phyloP scores from a whole-genome alignment of 2,329 filamentous ascomycete species.

The Apiospora sp. region DNA sequence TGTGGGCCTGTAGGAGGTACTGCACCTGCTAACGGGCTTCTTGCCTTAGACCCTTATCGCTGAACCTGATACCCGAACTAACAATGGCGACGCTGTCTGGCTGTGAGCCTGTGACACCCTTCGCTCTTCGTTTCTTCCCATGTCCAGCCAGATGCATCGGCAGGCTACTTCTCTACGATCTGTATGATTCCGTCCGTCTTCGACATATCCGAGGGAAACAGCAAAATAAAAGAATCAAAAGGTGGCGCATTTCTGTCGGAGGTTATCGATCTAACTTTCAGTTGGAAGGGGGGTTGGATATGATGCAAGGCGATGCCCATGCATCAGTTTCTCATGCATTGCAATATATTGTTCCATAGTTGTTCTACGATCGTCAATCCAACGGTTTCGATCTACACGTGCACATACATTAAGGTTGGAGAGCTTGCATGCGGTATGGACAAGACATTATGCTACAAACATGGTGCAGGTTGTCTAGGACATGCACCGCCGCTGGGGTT shows the following conservation, averaged over 20 bases:
- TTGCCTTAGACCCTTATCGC: not conserved
- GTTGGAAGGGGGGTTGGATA: not conserved
- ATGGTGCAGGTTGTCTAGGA: conserved; percentile 17
- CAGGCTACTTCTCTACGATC: not conserved
- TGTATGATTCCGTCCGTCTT: not conserved
- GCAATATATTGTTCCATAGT: not conserved
- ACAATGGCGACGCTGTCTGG: not conserved
- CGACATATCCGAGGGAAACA: not conserved
- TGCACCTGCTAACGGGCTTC: not conserved
- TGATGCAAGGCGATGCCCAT: not conserved
- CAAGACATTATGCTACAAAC: conserved; percentile 8
- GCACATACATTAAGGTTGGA: not conserved
- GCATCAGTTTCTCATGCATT: conserved; percentile 13
- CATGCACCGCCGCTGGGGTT: conserved; percentile 1
- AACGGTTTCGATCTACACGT: conserved; percentile 6
- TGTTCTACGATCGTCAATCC: not conserved
- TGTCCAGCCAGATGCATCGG: not conserved
- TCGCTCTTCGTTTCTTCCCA: not conserved
- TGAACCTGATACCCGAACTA: not conserved
- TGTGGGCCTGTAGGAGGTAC: no score
- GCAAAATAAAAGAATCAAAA: no score
- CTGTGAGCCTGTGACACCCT: not conserved
- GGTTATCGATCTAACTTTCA: not conserved
- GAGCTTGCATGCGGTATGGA: not conserved
- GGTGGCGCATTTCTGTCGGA: not conserved